Base-by-base conservation (phyloP, 345 rosid species). In the Tarenaya hassleriana region DNA sequence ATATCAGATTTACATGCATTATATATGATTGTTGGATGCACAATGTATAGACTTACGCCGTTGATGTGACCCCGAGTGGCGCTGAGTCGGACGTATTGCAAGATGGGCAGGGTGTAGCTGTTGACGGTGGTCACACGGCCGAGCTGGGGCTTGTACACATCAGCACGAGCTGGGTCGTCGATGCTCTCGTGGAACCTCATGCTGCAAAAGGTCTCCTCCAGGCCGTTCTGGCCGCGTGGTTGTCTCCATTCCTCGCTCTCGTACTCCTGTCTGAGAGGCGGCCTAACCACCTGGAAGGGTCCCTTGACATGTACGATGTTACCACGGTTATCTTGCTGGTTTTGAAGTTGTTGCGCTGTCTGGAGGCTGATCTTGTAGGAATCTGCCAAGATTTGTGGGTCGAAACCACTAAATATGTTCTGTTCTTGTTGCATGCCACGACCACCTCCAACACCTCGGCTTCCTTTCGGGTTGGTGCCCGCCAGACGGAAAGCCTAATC, bases 121-220 rank as follows among this genome's bases (percentile, higher is more conserved):
- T 82, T 77, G 67, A 77, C 71, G 49, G 61, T 71, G 54, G 62
- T 66, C 24, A 82, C 34, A 56, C 71, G 82, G 1, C 92, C 96
- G 2, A 74, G 77, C 40, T 56, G 65, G 0, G 78, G 89, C 55
- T 65, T 66, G 72, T 63, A 84, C 11, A 78, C 27, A 56, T 87
- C 89, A 37, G 85, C 78, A 10, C 74, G 72, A 14, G 78, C 47
- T 0, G 84, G 87, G 41, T 81, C 70, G 5, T 68, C 86, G 12
- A 87, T 76, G 78, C 82, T 80, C 66, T 78, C 86, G 50, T 35
- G 63, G 10, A 76, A 39, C 55, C 73, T 80, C 81, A 82, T 64
- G 62, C 73, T 52, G 79, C 92, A 87, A 48, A 77, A 18, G 16
- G 92, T 86, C 75, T 90, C 95, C 54, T 84, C 95, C 29, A 79